Evolutionary conservation across 73 alveolate genomes (phyloP).

Genomic region (Paraurostyla sp.): DNA sequence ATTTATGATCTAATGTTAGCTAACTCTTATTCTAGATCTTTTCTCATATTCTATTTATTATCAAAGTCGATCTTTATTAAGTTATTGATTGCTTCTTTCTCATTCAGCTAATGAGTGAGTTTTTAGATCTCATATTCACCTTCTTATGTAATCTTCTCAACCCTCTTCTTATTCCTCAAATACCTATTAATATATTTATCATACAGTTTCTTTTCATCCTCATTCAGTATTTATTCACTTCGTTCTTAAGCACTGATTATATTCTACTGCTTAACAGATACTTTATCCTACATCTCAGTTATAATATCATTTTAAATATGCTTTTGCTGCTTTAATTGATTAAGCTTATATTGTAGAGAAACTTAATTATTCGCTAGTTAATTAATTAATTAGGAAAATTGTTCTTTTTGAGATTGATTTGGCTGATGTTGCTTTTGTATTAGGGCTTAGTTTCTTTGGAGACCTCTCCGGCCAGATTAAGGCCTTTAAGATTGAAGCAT

Average conservation of each 20-base stretch:
- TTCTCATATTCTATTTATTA: background rate
- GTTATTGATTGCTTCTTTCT: background rate
- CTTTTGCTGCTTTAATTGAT: background rate
- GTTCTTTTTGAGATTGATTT: too few species aligned
- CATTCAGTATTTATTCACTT: background rate
- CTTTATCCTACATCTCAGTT: background rate
- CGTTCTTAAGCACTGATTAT: background rate
- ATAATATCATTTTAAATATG: background rate
- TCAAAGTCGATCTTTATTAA: background rate
- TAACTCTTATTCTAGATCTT: background rate
- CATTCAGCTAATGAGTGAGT: background rate
- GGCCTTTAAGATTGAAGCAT: too few species aligned
- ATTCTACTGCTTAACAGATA: background rate
- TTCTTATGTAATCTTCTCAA: background rate
- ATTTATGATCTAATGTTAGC: background rate
- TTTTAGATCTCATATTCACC: background rate
- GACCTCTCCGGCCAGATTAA: too few species aligned
- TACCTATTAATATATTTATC: background rate
- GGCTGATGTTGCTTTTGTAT: background rate
- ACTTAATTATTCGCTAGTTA: background rate
- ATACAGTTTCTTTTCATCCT: background rate
- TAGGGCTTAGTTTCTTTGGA: background rate
- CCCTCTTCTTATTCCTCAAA: background rate
- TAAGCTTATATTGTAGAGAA: background rate
- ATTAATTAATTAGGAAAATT: background rate